Evolutionary conservation across 2,329 filamentous ascomycete species (phyloP).

Genomic region (Verticillium nonalfalfae): DNA sequence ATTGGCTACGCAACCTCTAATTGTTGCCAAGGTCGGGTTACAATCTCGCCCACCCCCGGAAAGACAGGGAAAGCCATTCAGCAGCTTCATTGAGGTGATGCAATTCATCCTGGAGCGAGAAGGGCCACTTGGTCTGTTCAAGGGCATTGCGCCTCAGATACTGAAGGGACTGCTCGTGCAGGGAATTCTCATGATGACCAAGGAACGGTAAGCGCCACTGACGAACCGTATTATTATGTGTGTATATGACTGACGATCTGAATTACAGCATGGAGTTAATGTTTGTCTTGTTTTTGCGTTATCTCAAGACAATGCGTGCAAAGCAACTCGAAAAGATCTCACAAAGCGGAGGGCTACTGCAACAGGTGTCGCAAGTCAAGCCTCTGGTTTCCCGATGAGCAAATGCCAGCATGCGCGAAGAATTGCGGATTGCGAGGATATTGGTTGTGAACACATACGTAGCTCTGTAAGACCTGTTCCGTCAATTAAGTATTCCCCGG

Average conservation of each 20-base stretch:
- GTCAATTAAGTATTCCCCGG: too few relatives aligned
- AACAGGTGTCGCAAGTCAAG: slow-evolving; percentile 1
- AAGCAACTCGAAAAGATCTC: slow-evolving; percentile 64
- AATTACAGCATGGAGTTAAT: slow-evolving; percentile 71
- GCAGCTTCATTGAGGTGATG: slow-evolving; percentile 92
- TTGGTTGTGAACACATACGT: neutral
- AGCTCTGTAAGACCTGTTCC: too few relatives aligned
- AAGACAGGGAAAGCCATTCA: slow-evolving; percentile 85
- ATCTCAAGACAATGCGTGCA: slow-evolving; percentile 64
- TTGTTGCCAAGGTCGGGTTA: slow-evolving; percentile 94
- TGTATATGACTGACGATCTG: slow-evolving; percentile 8
- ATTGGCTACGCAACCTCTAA: slow-evolving; percentile 86
- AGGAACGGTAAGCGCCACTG: slow-evolving; percentile 66
- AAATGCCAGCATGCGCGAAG: neutral
- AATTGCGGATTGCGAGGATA: neutral
- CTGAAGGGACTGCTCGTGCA: slow-evolving; percentile 90
- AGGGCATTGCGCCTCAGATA: slow-evolving; percentile 92
- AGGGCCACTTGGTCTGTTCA: slow-evolving; percentile 79
- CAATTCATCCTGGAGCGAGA: slow-evolving; percentile 86
- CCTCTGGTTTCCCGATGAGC: neutral
- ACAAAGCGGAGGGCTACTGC: slow-evolving; percentile 47
- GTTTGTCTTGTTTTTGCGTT: slow-evolving; percentile 81
- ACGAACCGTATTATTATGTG: neutral
- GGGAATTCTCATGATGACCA: slow-evolving; percentile 97
- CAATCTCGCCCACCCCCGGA: slow-evolving; percentile 86